Percentiles rank a stretch among this genome's conserved stretches.
These are phyloP conservation scores for Talaromyces sp. DNA, from an alignment of 2,329 filamentous ascomycete genomes.

Conservation along the genomic window DNA sequence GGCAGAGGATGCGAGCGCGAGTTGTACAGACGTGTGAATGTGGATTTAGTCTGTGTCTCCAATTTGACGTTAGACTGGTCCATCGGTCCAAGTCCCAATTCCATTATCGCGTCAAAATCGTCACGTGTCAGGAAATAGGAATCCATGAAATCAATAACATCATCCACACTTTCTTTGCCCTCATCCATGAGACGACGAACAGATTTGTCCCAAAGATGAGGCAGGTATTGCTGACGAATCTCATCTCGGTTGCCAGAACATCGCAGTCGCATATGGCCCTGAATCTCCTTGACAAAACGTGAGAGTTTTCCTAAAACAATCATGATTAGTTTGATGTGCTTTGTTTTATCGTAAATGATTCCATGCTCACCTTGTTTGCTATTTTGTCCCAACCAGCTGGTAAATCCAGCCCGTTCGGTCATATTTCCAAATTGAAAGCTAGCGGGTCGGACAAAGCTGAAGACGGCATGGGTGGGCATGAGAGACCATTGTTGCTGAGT, in stretches of 20 bases:
- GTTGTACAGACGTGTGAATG: conserved; percentile 93
- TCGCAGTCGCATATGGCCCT: conserved; percentile 92
- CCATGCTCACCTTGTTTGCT: conserved; percentile 71
- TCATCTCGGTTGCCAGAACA: conserved; percentile 91
- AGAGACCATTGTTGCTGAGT: conserved; percentile 97
- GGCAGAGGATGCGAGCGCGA: conserved; percentile 82
- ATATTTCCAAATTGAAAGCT: conserved; percentile 84
- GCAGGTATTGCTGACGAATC: conserved; percentile 91
- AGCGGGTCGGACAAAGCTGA: conserved; percentile 89
- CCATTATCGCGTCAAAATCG: conserved; percentile 89
- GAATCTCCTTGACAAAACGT: conserved; percentile 87
- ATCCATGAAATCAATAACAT: conserved; percentile 94
- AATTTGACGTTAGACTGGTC: conserved; percentile 74
- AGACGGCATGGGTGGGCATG: conserved; percentile 94
- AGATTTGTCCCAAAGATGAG: conserved; percentile 79
- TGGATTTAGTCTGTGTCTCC: conserved; percentile 80
- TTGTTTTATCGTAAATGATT: neutral
- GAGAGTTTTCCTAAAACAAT: conserved; percentile 60
- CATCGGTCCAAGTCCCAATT: conserved; percentile 86
- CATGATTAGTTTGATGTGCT: conserved; percentile 2
- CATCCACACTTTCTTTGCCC: conserved; percentile 78
- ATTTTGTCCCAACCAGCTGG: conserved; percentile 92
- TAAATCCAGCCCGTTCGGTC: conserved; percentile 72
- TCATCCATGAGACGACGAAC: conserved; percentile 73
- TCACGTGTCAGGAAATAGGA: conserved; percentile 93